Conservation (phyloP, 306 rosid species). For the Pyrus pyrifolia region DNA sequence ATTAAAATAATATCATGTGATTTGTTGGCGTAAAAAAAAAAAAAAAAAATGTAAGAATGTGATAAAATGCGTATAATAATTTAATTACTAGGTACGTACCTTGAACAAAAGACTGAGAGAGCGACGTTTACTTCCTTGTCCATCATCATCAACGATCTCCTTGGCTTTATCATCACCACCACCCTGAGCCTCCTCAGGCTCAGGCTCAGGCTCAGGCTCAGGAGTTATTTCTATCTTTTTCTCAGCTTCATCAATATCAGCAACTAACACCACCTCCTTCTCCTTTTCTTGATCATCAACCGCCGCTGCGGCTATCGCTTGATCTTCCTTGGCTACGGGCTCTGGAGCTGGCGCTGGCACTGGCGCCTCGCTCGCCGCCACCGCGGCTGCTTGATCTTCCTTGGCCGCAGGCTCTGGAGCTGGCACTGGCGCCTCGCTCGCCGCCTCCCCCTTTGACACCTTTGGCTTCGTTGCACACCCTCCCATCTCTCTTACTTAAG, state of each 20-base stretch:
- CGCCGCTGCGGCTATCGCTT: neutral
- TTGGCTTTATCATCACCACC: neutral
- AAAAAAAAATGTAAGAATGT: too few relatives aligned
- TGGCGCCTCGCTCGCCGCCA: neutral
- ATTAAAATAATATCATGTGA: too few relatives aligned
- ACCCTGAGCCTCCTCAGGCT: neutral
- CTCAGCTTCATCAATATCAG: neutral
- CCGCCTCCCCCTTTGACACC: constrained; percentile 18
- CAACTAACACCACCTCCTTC: neutral
- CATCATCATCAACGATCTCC: constrained; percentile 32
- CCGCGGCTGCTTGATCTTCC: neutral
- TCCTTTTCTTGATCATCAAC: neutral
- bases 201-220: neutral
- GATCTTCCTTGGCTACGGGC: constrained; percentile 22
- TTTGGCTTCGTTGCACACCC: constrained; percentile 64
- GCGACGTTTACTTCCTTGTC: constrained; percentile 24
- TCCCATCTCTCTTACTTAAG: constrained; percentile 32
- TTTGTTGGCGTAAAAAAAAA: too few relatives aligned
- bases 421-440: neutral
- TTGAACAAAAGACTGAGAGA: constrained; percentile 59
- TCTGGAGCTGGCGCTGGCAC: constrained; percentile 19
- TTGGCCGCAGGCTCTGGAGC: constrained; percentile 27
- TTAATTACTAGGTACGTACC: constrained; percentile 16
- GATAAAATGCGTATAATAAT: too few relatives aligned
- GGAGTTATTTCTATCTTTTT: neutral